phyloP scores from a whole-genome alignment of 2,329 filamentous ascomycete species.

The Fusarium sp. region DNA sequence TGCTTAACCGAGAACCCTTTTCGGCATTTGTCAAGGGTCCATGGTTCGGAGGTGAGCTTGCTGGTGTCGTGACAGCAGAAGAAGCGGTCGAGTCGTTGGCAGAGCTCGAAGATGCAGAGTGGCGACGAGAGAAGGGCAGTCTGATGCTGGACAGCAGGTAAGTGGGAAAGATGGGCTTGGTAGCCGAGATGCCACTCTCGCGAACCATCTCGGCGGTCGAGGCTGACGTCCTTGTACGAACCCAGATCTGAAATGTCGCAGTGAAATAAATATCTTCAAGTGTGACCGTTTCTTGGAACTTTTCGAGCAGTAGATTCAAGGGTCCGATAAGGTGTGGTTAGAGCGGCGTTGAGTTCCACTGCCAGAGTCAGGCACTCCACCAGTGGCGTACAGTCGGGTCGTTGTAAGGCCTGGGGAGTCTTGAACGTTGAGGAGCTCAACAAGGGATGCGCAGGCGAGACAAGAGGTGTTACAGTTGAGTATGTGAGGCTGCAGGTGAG shows the following conservation, averaged over 20 bases:
- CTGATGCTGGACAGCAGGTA: conserved; percentile 62
- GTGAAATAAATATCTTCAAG: conserved; percentile 10
- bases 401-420: neutral
- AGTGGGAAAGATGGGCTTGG: conserved; percentile 56
- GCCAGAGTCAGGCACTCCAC: conserved; percentile 22
- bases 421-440: neutral
- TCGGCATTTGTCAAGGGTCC: conserved; percentile 22
- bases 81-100: conserved; percentile 42
- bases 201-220: conserved; percentile 44
- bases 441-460: neutral
- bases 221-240: conserved; percentile 7
- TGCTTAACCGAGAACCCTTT: conserved; percentile 48
- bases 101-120: conserved; percentile 49
- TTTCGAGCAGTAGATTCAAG: conserved; percentile 23
- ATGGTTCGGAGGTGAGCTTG: conserved; percentile 40
- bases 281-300: conserved; percentile 18
- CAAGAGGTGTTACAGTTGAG: neutral
- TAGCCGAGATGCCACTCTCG: conserved; percentile 52
- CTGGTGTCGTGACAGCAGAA: conserved; percentile 44
- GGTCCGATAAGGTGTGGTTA: conserved; percentile 27
- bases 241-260: conserved; percentile 4
- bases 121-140: conserved; percentile 57
- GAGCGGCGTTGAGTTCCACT: conserved; percentile 13
- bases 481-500: neutral
- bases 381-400: conserved; percentile 24